phyloP scores from a whole-genome alignment of 768 basidiomycete genomes.

The Boletus rex-veris region DNA sequence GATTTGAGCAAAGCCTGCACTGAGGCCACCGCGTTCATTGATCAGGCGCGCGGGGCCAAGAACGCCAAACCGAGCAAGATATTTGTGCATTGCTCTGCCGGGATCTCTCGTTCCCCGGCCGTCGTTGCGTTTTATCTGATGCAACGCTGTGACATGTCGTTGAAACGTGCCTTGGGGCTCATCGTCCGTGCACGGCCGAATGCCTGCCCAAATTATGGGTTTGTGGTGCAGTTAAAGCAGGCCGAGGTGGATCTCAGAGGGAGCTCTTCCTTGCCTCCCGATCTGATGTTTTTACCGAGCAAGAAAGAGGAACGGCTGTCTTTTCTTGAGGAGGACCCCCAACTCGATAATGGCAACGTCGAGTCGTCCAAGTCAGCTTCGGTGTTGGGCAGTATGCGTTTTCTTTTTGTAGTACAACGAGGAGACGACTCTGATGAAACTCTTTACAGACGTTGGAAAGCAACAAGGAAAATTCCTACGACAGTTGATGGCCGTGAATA shows the following conservation, averaged over 20 bases:
- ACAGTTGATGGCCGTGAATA: too few species aligned
- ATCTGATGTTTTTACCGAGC: background rate
- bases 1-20: background rate
- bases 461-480: background rate
- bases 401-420: background rate
- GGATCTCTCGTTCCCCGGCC: constrained; percentile 9
- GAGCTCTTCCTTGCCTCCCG: background rate
- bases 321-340: too few species aligned
- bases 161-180: background rate
- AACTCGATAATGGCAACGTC: too few species aligned
- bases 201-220: constrained; percentile 8
- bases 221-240: background rate
- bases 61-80: background rate
- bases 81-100: constrained; percentile 9
- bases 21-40: constrained; percentile 1
- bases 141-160: background rate
- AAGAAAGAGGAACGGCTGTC: too few species aligned
- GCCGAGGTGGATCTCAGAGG: background rate
- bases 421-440: background rate
- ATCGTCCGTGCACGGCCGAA: constrained; percentile 1
- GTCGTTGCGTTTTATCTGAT: constrained; percentile 7
- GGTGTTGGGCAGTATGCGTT: too few species aligned
- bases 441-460: background rate
- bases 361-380: too few species aligned
- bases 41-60: background rate